phyloP scores from a whole-genome alignment of 176 grass and related monocot species.

The Alloteropsis semialata region DNA sequence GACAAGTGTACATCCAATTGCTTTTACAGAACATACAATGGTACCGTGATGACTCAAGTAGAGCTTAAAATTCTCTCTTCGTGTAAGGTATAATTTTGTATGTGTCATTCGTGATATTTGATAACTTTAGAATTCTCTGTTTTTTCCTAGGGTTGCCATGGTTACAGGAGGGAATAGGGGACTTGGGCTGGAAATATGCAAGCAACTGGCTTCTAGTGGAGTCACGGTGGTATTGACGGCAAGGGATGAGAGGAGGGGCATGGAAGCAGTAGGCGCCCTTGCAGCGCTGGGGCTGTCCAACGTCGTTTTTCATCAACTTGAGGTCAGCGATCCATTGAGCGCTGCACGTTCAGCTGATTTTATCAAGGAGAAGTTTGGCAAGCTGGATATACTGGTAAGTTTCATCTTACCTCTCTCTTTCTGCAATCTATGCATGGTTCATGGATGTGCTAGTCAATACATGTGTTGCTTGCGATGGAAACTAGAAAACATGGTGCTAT shows the following conservation, averaged over 20 bases:
- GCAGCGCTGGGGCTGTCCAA: background rate
- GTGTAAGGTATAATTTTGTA: background rate
- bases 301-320: slow-evolving; percentile 39
- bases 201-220: slow-evolving; percentile 33
- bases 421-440: background rate
- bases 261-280: slow-evolving; percentile 4
- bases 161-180: slow-evolving; percentile 58
- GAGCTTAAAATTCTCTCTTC: background rate
- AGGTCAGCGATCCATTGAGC: slow-evolving; percentile 29
- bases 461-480: too few relatives aligned
- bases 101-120: background rate
- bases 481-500: background rate
- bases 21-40: background rate
- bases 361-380: slow-evolving; percentile 38
- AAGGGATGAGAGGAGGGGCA: slow-evolving; percentile 37
- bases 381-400: slow-evolving; percentile 44
- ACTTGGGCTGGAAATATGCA: slow-evolving; percentile 54
- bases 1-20: background rate
- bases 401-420: background rate
- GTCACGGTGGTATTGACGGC: slow-evolving; percentile 46
- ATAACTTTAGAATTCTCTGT: background rate
- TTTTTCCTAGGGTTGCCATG: slow-evolving; percentile 41
- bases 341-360: slow-evolving; percentile 38
- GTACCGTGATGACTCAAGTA: background rate
- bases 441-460: background rate